Evolutionary conservation across 2,329 filamentous ascomycete genomes (phyloP), one percentile per base, ranked within the genome.

Genomic region (Fusarium sp.): DNA sequence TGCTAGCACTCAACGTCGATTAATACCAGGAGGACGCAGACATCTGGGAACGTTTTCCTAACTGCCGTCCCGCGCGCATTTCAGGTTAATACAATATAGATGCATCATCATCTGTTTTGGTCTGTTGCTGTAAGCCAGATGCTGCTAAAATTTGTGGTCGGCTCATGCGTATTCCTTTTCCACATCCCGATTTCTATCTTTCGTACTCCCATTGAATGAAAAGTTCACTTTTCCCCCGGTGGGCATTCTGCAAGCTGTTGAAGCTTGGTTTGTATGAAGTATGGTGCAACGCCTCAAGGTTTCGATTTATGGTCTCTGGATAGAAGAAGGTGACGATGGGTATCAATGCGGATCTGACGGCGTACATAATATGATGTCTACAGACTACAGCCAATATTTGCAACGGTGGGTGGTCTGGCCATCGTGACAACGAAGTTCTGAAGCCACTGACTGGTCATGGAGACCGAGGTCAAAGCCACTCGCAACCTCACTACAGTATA

Each of bases 1-100:
- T 19, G 0, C 23, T 6, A 25, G 5, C 18, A 19, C 0, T 45
- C 1, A 4, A 25, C 5, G 9, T 25, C 7, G 5, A 19, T 10
- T 10, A 3, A 44, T 10, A 25, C 19, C 5, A 25, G 11, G 23
- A 25, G 2, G 16, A 9, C 4, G 11, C 4, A 4, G 23, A 19
- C 16, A 25, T 10, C 16, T 19, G 1, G 2, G 16, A 10, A 44
- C 7, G 5, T 44, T 4, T 12, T 12, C 16, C 7, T 7, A 12
- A 12, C 23, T 25, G 23, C 23, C 3, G 10, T 25, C 10, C 5
- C 4, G 10, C 10, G 1, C 2, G 23, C 23, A 19, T 44, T 1
- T 25, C 2, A 25, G 7, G 11, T 44, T 10, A 19, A 11, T 14
- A 4, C 4, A 19, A 23, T 25, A 25, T 44, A 4, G 16, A 12